Percentiles rank a stretch among this genome's conserved stretches.
Conservation (phyloP, 2,329 filamentous ascomycete genomes). For the Beauveria australis region DNA sequence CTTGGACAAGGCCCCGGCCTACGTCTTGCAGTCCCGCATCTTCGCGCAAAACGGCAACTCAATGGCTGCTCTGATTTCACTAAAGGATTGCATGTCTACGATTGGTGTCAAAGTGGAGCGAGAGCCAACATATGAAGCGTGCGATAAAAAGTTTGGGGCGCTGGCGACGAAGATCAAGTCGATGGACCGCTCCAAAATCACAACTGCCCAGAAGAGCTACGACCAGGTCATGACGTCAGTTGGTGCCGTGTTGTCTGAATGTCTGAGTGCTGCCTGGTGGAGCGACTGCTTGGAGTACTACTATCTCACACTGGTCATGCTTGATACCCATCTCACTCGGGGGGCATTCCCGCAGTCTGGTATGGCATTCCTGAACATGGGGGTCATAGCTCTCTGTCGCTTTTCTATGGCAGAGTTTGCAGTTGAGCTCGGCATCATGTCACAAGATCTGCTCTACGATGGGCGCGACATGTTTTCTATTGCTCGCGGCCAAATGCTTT, state of each 20-base stretch:
- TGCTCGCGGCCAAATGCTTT: conserved; percentile 61
- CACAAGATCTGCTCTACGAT: conserved; percentile 55
- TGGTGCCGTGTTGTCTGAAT: conserved; percentile 63
- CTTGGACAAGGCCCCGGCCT: conserved; percentile 75
- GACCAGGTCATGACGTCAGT: conserved; percentile 53
- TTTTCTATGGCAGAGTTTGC: conserved; percentile 65
- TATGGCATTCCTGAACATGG: conserved; percentile 59
- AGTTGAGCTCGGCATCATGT: conserved; percentile 53
- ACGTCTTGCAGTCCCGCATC: conserved; percentile 74
- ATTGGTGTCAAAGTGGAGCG: conserved; percentile 60
- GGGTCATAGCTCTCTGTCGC: conserved; percentile 57
- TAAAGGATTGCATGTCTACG: conserved; percentile 63
- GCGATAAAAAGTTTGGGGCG: conserved; percentile 64
- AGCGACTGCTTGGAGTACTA: conserved; percentile 65
- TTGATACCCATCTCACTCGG: conserved; percentile 54
- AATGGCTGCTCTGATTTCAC: conserved; percentile 55
- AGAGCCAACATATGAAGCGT: conserved; percentile 63
- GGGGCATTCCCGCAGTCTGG: conserved; percentile 64
- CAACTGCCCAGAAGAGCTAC: conserved; percentile 33
- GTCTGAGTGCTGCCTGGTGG: conserved; percentile 66
- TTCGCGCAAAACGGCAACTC: conserved; percentile 67
- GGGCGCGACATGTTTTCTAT: conserved; percentile 57
- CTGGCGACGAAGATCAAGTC: conserved; percentile 51
- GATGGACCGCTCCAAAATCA: conserved; percentile 41
- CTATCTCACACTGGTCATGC: conserved; percentile 57